Base-by-base conservation (phyloP, 129 eudicot genomes). In the Arctium minus region DNA sequence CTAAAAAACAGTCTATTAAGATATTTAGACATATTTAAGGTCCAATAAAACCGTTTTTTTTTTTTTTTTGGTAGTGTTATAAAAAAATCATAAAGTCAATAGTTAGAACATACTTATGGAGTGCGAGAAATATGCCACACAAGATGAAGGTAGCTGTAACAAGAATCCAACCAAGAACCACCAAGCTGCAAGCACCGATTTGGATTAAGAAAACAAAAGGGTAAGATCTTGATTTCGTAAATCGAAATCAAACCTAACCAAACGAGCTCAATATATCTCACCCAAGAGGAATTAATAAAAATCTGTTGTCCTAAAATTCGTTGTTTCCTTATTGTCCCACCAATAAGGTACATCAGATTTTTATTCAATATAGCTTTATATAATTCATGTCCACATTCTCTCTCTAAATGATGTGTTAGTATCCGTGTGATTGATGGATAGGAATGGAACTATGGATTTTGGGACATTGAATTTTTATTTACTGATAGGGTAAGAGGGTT, bases 81-180 rank as follows among this genome's bases (percentile, higher is more conserved):
- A 69, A 68, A 6, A 33, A 62, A 65, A 70, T 36, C 0, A n/a
- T 6, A 29, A 50, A 40, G 75, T 22, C 3, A 4, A 7, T 56
- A 56, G 65, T 1, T 56, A 13, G 65, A 56, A 79, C 98, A 83
- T 93, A 96, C 99, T 96, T 96, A 85, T 96, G 92, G 7, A 96
- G 92, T 82, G 90, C 94, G 3, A 96, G 92, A 83, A 96, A 96
- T 37, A 93, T 80, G 80, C 97, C 99, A 75, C 95, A 92, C 76
- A 93, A 79, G 83, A 93, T 82, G 78, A 93, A 88, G 37, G 98
- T 92, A 81, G 81, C 84, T 0, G 98, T 85, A 30, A 93, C 88
- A 29, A 93, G 94, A 65, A 96, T 86, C 99, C 98, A 96, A 30
- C 96, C 97, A 32, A 93, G 46, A 69, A 93, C 60, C 88, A 91